phyloP scores from a whole-genome alignment of 257 asterid species.

The Lavandula angustifolia region DNA sequence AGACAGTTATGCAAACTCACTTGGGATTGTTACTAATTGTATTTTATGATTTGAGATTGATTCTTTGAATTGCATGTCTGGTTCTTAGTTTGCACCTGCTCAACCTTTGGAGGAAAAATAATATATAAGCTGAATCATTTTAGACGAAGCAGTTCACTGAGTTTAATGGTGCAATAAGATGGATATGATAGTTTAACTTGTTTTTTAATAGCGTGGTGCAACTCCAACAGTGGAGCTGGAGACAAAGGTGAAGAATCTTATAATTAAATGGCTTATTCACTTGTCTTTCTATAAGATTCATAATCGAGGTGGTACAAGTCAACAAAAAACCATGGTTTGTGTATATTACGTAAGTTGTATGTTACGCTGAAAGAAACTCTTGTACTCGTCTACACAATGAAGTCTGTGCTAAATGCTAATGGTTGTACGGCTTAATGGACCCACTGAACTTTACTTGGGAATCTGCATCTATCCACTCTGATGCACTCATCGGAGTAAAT shows the following conservation, averaged over 20 bases:
- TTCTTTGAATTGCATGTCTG: slow-evolving; percentile 16
- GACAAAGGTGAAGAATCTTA: slow-evolving; percentile 15
- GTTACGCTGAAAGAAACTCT: background rate
- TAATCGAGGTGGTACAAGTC: slow-evolving; percentile 5
- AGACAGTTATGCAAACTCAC: slow-evolving; percentile 3
- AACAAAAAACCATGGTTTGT: slow-evolving; percentile 14
- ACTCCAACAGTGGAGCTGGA: slow-evolving; percentile 9
- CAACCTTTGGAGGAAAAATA: background rate
- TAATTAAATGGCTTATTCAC: slow-evolving; percentile 2
- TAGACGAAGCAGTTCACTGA: background rate
- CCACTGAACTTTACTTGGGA: background rate
- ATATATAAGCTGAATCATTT: background rate
- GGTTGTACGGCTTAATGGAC: slow-evolving; percentile 6
- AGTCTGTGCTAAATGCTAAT: background rate
- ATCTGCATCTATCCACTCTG: background rate
- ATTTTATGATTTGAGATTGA: slow-evolving; percentile 13
- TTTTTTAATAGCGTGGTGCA: slow-evolving; percentile 13
- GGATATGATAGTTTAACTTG: slow-evolving; percentile 5
- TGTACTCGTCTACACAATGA: slow-evolving; percentile 5
- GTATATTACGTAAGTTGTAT: background rate
- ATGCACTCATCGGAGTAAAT: slow-evolving; percentile 1
- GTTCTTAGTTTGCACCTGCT: slow-evolving; percentile 12
- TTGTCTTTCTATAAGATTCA: background rate
- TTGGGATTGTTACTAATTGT: slow-evolving; percentile 15
- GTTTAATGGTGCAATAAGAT: slow-evolving; percentile 17